Evolutionary conservation across 1,284 basidiomycete species (phyloP), one percentile per base, ranked within the genome.

Genomic region (Caloboletus inedulis): DNA sequence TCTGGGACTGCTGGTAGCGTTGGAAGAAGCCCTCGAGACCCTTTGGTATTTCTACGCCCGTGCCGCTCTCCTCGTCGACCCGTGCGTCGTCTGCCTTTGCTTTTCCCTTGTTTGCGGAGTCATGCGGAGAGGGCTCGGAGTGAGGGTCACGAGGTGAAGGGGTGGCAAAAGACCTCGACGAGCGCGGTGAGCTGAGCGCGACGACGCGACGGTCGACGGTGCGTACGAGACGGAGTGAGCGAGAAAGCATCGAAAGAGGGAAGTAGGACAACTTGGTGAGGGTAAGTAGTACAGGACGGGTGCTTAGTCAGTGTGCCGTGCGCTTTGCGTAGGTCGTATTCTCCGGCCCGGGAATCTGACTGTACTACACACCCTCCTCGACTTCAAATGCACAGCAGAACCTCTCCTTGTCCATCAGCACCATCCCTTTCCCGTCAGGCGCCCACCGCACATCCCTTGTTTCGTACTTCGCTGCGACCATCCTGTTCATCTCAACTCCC

Each of bases 351-450:
- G 18, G 9, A 7, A 23, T 18, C 30, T 8, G n/a, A 25, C 16
- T 25, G 10, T 36, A 23, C 33, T 49, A 48, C 21, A 18, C 43
- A 3, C 27, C 77, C 51, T 83, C 82, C 59, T 82, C 77, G 5
- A 89, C 89, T 63, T 91, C 88, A 57, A 90, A 91, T 7, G 89
- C 89, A 66, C 90, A 91, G 62, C 89, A 92, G 62, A 91, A 93
- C 40, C 78, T 78, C 41, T 88, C 84, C 59, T 79, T 84, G 56
- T 88, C 87, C 48, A 91, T 51, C 45, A 93, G 63, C 8, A 87
- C 69, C 49, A 92, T 68, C 4, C 88, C 89, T 59, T 88, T 89
- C 12, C 90, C 91, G 62, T 93, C 90, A 10, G 87, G 86, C n/a
- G 87, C 81, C 91, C 91, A 93, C 47, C 69, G 76, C 13, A 90